Percentiles rank a stretch among this genome's conserved stretches.
These are phyloP conservation scores for Closterium sp. DNA, from an alignment of 139 green algal genomes.

Conservation along the genomic window DNA sequence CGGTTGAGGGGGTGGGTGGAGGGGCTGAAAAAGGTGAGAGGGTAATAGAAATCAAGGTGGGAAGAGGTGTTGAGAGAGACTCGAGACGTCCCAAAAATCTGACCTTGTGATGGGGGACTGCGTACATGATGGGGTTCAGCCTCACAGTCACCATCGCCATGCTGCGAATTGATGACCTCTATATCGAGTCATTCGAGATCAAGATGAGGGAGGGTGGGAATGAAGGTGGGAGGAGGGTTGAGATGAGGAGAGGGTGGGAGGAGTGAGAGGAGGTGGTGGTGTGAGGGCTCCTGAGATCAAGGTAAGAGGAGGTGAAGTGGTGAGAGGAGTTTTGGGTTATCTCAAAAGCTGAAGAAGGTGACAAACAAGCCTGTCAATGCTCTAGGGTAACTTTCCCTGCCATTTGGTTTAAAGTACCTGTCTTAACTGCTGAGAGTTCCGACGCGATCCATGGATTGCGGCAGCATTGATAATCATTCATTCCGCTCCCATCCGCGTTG, in stretches of 20 bases:
- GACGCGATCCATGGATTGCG: too few species aligned
- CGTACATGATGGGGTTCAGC: slow-evolving; percentile 3
- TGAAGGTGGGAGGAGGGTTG: slow-evolving; percentile 45
- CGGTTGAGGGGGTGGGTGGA: too few species aligned
- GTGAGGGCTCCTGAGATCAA: slow-evolving; percentile 99
- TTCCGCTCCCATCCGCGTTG: neutral
- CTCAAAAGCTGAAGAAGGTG: neutral
- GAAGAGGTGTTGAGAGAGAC: neutral
- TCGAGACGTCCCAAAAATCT: neutral
- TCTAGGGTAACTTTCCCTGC: neutral
- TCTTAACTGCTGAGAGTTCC: too few species aligned
- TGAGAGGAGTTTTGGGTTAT: neutral
- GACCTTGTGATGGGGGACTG: too few species aligned
- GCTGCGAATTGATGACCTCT: slow-evolving; percentile 95
- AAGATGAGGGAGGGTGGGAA: slow-evolving; percentile 78
- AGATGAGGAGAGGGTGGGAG: neutral
- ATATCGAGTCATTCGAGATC: slow-evolving; percentile 97
- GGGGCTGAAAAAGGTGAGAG: too few species aligned
- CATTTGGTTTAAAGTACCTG: too few species aligned
- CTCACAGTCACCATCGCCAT: slow-evolving; percentile 91
- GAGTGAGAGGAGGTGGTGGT: too few species aligned
- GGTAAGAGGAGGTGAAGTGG: slow-evolving; percentile 60
- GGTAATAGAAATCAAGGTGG: too few species aligned
- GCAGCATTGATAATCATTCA: too few species aligned
- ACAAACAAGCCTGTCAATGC: neutral